phyloP scores from a whole-genome alignment of 2,329 filamentous ascomycete species.

The Balansia obtecta region DNA sequence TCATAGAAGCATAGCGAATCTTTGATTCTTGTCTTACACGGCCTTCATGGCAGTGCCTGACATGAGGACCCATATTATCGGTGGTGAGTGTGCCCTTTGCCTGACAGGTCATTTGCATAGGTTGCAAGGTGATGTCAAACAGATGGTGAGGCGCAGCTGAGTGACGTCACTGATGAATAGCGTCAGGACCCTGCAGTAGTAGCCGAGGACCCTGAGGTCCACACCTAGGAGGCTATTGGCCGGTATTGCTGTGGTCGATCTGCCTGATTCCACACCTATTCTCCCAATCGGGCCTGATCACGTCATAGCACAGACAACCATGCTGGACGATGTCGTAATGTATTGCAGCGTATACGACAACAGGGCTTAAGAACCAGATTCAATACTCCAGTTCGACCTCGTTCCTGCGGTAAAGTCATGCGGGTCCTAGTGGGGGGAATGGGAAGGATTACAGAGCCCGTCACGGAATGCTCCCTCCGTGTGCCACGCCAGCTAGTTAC shows the following conservation, averaged over 20 bases:
- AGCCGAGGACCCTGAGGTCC: slow-evolving; percentile 1
- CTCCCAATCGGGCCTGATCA: slow-evolving; percentile 1
- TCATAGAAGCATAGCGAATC: no score
- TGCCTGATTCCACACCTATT: background rate
- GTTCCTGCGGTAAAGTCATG: no score
- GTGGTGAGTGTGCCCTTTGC: no score
- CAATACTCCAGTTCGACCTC: no score
- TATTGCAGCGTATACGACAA: background rate
- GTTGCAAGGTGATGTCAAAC: slow-evolving; percentile 14
- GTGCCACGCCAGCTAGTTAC: no score
- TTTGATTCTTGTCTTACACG: no score
- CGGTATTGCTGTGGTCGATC: background rate
- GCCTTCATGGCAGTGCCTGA: no score
- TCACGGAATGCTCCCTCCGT: no score
- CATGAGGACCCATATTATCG: no score
- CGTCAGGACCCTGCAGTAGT: slow-evolving; percentile 5
- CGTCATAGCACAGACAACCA: slow-evolving; percentile 5
- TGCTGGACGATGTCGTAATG: background rate
- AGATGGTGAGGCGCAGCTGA: slow-evolving; percentile 5
- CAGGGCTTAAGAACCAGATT: no score
- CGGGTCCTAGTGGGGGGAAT: no score
- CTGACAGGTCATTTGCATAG: background rate
- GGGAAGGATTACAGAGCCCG: no score
- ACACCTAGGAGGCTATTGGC: background rate
- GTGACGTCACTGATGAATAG: slow-evolving; percentile 18